Evolutionary conservation across 2,329 filamentous ascomycete species (phyloP).

Genomic region (Alternaria burnsii): DNA sequence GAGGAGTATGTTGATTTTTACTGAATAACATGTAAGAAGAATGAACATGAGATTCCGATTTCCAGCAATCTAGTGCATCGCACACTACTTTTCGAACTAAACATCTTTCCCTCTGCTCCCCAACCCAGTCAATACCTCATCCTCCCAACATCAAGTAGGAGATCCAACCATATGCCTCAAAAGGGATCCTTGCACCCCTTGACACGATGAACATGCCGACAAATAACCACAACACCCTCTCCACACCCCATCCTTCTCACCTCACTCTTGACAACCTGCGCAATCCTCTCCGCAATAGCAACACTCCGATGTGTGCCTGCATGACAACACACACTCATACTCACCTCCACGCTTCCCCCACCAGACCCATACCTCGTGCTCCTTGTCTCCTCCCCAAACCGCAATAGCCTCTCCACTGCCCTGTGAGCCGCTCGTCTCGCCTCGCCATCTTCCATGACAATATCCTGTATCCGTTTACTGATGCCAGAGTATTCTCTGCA

Average conservation of each 20-base stretch:
- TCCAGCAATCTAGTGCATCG: slow-evolving; percentile 11
- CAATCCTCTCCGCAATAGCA: slow-evolving; percentile 40
- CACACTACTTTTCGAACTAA: not conserved
- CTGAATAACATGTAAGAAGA: slow-evolving; percentile 29
- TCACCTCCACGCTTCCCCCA: slow-evolving; percentile 15
- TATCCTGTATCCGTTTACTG: slow-evolving; percentile 28
- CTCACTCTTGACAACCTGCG: slow-evolving; percentile 27
- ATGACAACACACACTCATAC: slow-evolving; percentile 36
- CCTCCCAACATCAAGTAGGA: not conserved
- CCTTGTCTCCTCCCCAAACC: slow-evolving; percentile 7
- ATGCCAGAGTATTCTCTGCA: slow-evolving; percentile 37
- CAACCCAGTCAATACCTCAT: not conserved
- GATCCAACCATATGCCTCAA: slow-evolving; percentile 8
- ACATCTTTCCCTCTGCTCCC: not conserved
- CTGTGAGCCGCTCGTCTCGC: slow-evolving; percentile 23
- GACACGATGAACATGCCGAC: slow-evolving; percentile 41
- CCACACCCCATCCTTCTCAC: slow-evolving; percentile 16
- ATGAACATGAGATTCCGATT: slow-evolving; percentile 23
- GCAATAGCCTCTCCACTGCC: slow-evolving; percentile 24
- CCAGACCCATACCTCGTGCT: not conserved
- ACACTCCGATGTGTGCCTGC: slow-evolving; percentile 46
- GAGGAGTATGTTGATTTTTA: slow-evolving; percentile 3
- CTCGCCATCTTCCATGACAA: slow-evolving; percentile 27
- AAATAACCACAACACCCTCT: slow-evolving; percentile 32
- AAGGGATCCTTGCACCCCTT: slow-evolving; percentile 32